Base-by-base conservation (phyloP, 176 grass and related monocot species). In the Chrysopogon serrulatus region DNA sequence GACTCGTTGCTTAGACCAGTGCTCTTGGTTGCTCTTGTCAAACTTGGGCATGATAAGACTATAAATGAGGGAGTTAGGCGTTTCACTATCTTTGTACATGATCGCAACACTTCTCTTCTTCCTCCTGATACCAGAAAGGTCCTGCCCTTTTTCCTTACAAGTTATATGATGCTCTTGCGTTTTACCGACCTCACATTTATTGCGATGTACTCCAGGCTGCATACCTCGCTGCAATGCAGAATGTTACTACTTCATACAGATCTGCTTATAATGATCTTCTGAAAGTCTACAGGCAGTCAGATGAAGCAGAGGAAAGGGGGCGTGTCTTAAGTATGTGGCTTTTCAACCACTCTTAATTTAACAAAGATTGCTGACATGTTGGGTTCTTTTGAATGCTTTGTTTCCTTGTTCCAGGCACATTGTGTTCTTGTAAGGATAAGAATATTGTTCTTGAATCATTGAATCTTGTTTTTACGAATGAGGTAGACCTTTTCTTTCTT, bases 161-260 rank as follows among this genome's bases (percentile, higher is more conserved):
- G n/a, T 71, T 67, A 43, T 15, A 49, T 84, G 36, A 35, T 65
- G 48, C 17, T 63, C 26, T 27, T 67, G 19, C 7, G 39, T 40
- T 78, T 79, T 60, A 48, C 33, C 24, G 37, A 27, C 42, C 78
- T 83, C 42, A 65, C 73, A 72, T 79, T 1, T 79, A 31, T 70
- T 81, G 9, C 4, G 12, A 63, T 93, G 56, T 85, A 65, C 71
- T 90, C 41, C 90, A 98, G 96, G 87, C 80, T 73, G 87, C 89
- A 80, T 98, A 93, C 73, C 76, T 95, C 2, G 78, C 91, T 92
- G 91, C 95, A 79, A 98, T 98, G 96, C 82, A 92, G 42, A 87
- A 54, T 81, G 92, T 91, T 68, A 92, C 57, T 59, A 73, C 42
- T 31, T 88, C 83, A 76, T 79, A 98, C 77, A 95, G 79, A 89